These are phyloP conservation scores for Lichenothelia convexa DNA, from an alignment of 495 filamentous ascomycete genomes.

Conservation along the genomic window DNA sequence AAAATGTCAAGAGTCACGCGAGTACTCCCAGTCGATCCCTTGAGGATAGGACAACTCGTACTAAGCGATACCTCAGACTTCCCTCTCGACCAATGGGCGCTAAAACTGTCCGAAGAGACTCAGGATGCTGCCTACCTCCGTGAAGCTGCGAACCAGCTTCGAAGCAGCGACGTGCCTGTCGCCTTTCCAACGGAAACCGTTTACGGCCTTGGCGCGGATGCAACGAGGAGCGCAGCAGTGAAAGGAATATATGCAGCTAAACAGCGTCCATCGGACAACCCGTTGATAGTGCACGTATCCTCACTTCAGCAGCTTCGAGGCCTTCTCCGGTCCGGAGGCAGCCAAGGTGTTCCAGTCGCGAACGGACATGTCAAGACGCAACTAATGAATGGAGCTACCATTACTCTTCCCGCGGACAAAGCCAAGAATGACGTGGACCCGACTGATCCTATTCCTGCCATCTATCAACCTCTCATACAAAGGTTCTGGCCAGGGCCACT, in stretches of 20 bases:
- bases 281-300: slow-evolving; percentile 79
- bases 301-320: slow-evolving; percentile 59
- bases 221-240: slow-evolving; percentile 69
- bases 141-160: slow-evolving; percentile 42
- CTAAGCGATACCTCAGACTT: slow-evolving; percentile 1
- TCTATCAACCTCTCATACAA: slow-evolving; percentile 65
- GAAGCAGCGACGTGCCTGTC: slow-evolving; percentile 49
- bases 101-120: slow-evolving; percentile 6
- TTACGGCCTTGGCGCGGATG: slow-evolving; percentile 90
- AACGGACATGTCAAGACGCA: not conserved
- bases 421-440: not conserved
- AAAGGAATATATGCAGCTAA: slow-evolving; percentile 82
- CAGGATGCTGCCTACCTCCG: slow-evolving; percentile 17
- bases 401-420: not conserved
- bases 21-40: slow-evolving; percentile 8
- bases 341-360: not conserved
- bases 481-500: slow-evolving; percentile 90
- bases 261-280: slow-evolving; percentile 79
- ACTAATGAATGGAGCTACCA: no score
- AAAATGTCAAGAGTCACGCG: no score
- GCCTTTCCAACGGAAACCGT: slow-evolving; percentile 98
- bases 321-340: slow-evolving; percentile 29
- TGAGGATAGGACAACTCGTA: slow-evolving; percentile 4
- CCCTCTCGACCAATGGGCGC: slow-evolving; percentile 8
- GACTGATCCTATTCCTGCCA: slow-evolving; percentile 44